Percentiles rank a stretch among this genome's conserved stretches.
Evolutionary conservation across 2,329 filamentous ascomycete genomes (phyloP).

Genomic region (Colletotrichum truncatum): DNA sequence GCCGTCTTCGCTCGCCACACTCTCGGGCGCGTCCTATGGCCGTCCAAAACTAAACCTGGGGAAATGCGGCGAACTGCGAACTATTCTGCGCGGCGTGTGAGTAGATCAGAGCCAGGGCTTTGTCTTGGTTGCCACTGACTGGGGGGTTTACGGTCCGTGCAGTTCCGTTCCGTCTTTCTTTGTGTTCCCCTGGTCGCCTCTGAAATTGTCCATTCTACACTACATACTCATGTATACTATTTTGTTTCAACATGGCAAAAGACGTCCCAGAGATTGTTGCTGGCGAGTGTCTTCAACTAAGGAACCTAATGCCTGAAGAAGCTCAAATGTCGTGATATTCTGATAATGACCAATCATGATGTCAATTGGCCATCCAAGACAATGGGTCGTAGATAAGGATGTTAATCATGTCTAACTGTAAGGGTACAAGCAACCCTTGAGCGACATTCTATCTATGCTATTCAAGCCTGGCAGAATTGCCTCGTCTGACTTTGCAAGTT

Average conservation of each 20-base stretch:
- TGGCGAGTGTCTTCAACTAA: background rate
- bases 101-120: background rate
- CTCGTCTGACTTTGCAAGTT: background rate
- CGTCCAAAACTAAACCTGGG: background rate
- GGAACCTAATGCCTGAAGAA: background rate
- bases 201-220: too few relatives aligned
- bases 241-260: background rate
- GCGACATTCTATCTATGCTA: too few relatives aligned
- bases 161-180: too few relatives aligned
- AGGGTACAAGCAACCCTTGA: too few relatives aligned
- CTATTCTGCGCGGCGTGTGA: background rate
- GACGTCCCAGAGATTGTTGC: background rate
- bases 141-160: too few relatives aligned
- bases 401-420: too few relatives aligned
- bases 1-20: background rate
- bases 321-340: too few relatives aligned
- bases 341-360: too few relatives aligned
- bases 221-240: background rate
- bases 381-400: too few relatives aligned
- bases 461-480: too few relatives aligned
- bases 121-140: background rate
- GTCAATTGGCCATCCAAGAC: too few relatives aligned
- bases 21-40: conserved; percentile 14
- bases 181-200: too few relatives aligned
- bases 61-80: conserved; percentile 25